These are phyloP conservation scores for Cruciata laevipes DNA, from an alignment of 257 asterid species.

Conservation along the genomic window DNA sequence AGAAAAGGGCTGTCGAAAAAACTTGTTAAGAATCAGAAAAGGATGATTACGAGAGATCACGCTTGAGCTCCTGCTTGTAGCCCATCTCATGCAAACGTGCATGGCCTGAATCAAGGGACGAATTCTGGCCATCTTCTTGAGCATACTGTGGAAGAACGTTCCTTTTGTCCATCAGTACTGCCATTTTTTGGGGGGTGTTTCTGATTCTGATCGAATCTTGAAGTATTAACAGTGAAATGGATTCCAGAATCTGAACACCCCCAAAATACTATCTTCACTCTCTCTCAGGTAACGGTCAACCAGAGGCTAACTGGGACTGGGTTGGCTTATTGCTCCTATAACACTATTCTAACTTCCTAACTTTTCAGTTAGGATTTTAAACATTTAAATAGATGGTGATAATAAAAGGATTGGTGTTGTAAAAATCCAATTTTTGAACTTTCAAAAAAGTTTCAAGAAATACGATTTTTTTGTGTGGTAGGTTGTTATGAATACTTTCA, in stretches of 20 bases:
- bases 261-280: not conserved
- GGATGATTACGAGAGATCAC: constrained; percentile 81
- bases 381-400: no score
- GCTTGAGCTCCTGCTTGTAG: constrained; percentile 97
- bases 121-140: constrained; percentile 24
- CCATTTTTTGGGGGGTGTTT: not conserved
- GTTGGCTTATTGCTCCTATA: no score
- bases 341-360: no score
- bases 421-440: no score
- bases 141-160: constrained; percentile 26
- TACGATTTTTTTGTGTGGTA: no score
- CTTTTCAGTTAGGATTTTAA: no score
- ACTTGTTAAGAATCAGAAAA: not conserved
- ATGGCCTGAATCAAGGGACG: constrained; percentile 61
- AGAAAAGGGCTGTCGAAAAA: not conserved
- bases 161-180: constrained; percentile 15
- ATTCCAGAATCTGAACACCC: not conserved
- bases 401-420: no score
- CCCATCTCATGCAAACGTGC: constrained; percentile 85
- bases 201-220: not conserved
- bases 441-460: no score
- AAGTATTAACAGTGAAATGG: not conserved
- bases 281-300: not conserved
- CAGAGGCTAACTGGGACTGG: not conserved
- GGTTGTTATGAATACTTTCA: no score